Base-by-base conservation (phyloP, 345 rosid species). In the Leavenworthia alabamica region DNA sequence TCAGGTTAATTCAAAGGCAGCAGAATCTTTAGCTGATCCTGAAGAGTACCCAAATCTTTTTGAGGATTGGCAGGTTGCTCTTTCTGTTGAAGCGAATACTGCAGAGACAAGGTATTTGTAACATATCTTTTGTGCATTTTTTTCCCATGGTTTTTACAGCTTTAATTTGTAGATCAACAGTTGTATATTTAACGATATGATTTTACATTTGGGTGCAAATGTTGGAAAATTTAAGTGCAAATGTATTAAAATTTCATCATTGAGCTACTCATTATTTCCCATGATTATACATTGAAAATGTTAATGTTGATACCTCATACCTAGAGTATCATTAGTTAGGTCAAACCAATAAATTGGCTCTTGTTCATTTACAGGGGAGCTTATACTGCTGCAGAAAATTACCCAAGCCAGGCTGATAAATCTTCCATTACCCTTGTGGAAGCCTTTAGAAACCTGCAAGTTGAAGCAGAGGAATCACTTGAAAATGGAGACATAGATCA, bases 1-100 rank as follows among this genome's bases (percentile, higher is more conserved):
- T 44, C 80, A 93, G 99, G 84, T 89, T 54, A 93, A 93, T 77
- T 80, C 97, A 51, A 89, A 89, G 76, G 99, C 99, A 32, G 99
- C 99, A 35, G 99, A 93, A 66, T 89, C 97, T 60, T 75, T 93
- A 77, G 97, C 99, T 5, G 99, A 93, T 80, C 96, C 97, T 63
- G 90, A 81, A 58, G 99, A 93, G 80, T 93, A 93, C 74, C 76
- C 97, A 50, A 93, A 93, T 78, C 56, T 93, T 74, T 93, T 93
- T 81, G 97, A 93, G 46, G 94, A 93, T 84, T 87, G 97, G 99
- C 94, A 89, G 81, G 80, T 87, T 61, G 89, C 94, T 46, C 82
- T 89, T 51, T 84, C 97, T 47, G 80, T 93, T 7, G 99, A 93
- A 73, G 78, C 88, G 59, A 89, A 60, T 75, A 75, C 66, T 71